These are phyloP conservation scores for Berberis thunbergii DNA, from an alignment of 164 flowering plant species.

Conservation along the genomic window DNA sequence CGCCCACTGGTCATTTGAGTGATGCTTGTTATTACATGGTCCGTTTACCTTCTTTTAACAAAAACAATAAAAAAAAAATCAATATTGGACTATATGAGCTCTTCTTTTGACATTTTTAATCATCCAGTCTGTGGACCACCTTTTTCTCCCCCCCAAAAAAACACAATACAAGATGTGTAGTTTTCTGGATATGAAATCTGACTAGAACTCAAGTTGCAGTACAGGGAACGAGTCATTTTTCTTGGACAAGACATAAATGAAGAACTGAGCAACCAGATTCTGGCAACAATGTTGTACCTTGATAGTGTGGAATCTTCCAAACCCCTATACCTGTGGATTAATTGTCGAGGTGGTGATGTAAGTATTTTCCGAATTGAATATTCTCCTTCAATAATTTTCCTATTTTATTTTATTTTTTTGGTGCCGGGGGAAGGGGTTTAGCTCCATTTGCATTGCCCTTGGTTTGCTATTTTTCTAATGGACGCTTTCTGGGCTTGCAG, in stretches of 20 bases:
- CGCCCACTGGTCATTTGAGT: background rate
- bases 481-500: constrained; percentile 31
- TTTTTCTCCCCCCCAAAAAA: background rate
- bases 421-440: background rate
- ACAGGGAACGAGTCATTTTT: constrained; percentile 78
- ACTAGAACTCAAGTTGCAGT: constrained; percentile 39
- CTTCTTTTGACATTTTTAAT: too few relatives aligned
- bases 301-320: constrained; percentile 64
- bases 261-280: constrained; percentile 69
- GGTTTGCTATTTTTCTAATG: background rate
- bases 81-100: too few relatives aligned
- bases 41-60: too few relatives aligned
- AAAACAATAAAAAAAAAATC: too few relatives aligned
- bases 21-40: background rate
- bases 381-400: background rate
- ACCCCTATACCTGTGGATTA: constrained; percentile 55
- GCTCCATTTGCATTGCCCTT: background rate
- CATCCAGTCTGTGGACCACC: background rate
- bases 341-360: constrained; percentile 92
- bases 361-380: constrained; percentile 26
- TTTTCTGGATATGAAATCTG: constrained; percentile 4
- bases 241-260: constrained; percentile 73
- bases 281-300: constrained; percentile 90
- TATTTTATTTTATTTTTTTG: background rate
- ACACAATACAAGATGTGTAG: background rate